A percentile compares a stretch with the other conserved stretches of the same genome.
phyloP scores from a whole-genome alignment of 495 filamentous ascomycete species.

The Aspergillus sclerotioniger region DNA sequence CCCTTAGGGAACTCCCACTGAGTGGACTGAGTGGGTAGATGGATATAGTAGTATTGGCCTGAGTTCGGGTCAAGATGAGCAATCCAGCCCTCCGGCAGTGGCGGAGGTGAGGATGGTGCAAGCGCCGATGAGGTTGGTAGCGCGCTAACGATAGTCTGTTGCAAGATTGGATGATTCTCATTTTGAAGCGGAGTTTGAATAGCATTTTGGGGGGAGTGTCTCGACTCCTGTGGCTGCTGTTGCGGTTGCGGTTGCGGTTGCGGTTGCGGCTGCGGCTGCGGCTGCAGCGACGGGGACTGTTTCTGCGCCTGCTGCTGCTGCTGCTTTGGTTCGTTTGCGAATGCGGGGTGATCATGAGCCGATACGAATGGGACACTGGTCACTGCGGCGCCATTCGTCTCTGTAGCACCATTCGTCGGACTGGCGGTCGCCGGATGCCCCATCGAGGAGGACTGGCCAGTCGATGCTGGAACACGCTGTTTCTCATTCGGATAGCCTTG shows the following conservation, averaged over 20 bases:
- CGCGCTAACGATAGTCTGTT: conserved; percentile 36
- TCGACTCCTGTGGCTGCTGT: conserved; percentile 39
- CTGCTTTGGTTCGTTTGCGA: conserved; percentile 72
- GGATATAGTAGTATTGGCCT: conserved; percentile 98
- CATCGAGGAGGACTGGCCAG: conserved; percentile 22
- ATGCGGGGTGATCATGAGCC: conserved; percentile 73
- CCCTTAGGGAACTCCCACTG: conserved; percentile 99
- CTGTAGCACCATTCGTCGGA: conserved; percentile 33
- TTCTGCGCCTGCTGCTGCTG: conserved; percentile 36
- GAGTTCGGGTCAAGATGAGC: conserved; percentile 92
- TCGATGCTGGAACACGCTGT: conserved; percentile 39
- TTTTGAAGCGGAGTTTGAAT: conserved; percentile 30
- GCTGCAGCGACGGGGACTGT: conserved; percentile 22
- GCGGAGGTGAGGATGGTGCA: conserved; percentile 79
- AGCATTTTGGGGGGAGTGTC: conserved; percentile 34
- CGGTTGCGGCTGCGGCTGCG: conserved; percentile 27
- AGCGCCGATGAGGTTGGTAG: conserved; percentile 56
- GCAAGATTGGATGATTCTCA: conserved; percentile 21
- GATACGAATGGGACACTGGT: conserved; percentile 36
- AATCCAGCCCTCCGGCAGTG: conserved; percentile 96
- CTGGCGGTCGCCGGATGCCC: conserved; percentile 26
- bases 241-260: conserved; percentile 16
- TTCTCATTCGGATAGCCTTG: conserved; percentile 81
- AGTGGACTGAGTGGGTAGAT: conserved; percentile 90
- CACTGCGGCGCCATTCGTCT: conserved; percentile 8